phyloP scores from a whole-genome alignment of 129 eudicot genomes.

The Flaveria bidentis region DNA sequence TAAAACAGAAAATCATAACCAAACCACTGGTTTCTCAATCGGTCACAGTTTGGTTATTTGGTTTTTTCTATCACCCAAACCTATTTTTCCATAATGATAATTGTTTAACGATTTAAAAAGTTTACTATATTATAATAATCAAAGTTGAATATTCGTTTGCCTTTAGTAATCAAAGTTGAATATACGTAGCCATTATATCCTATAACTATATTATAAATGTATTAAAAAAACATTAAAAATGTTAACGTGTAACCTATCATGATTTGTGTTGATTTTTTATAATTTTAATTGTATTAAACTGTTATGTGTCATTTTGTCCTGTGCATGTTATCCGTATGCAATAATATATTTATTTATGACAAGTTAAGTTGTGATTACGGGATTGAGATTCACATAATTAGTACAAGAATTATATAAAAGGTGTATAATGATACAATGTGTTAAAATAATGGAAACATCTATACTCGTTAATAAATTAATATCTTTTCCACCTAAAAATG shows the following conservation, averaged over 20 bases:
- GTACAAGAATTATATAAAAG: too few relatives aligned
- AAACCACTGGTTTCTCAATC: too few relatives aligned
- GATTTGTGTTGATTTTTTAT: neutral
- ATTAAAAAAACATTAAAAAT: neutral
- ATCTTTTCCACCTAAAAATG: too few relatives aligned
- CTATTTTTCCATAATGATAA: too few relatives aligned
- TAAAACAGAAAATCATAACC: too few relatives aligned
- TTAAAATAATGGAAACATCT: too few relatives aligned
- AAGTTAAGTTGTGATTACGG: too few relatives aligned
- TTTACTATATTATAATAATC: neutral
- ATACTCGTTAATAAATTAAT: too few relatives aligned
- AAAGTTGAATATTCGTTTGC: neutral
- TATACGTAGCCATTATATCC: neutral
- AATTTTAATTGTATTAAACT: neutral
- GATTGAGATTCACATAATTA: too few relatives aligned
- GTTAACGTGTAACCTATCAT: neutral
- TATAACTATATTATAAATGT: neutral
- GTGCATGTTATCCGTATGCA: neutral
- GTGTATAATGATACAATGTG: too few relatives aligned
- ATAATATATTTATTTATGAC: neutral
- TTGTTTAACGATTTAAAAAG: neutral
- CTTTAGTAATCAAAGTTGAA: neutral
- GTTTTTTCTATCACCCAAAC: too few relatives aligned
- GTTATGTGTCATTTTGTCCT: neutral
- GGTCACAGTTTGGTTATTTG: too few relatives aligned